These are phyloP conservation scores for Endocladia muricata DNA, from an alignment of 31 red algal genomes.

Conservation along the genomic window DNA sequence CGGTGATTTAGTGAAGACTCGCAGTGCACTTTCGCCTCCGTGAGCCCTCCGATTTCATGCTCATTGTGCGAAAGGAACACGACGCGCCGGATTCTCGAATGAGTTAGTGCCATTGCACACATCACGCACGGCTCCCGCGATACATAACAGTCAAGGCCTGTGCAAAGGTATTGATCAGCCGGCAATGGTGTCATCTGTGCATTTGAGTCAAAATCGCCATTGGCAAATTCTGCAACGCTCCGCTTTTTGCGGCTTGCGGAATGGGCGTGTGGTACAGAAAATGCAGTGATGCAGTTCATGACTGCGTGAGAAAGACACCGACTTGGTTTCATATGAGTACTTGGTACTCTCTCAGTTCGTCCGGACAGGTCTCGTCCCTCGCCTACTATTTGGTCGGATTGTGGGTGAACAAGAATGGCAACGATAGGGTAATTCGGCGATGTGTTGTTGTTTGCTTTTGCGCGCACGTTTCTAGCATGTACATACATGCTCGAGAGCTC, in stretches of 20 bases:
- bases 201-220: neutral
- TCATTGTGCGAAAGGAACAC: slow-evolving; percentile 37
- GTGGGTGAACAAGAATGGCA: slow-evolving; percentile 36
- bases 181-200: slow-evolving; percentile 3
- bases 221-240: neutral
- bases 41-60: slow-evolving; percentile 48
- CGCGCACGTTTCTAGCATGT: slow-evolving; percentile 3
- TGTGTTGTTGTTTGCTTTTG: slow-evolving; percentile 1
- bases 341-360: slow-evolving; percentile 1
- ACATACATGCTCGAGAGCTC: slow-evolving; percentile 29
- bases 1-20: slow-evolving; percentile 66
- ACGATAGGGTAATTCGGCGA: slow-evolving; percentile 16
- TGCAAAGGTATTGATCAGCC: slow-evolving; percentile 75
- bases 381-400: slow-evolving; percentile 31
- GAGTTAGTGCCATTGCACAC: slow-evolving; percentile 83
- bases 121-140: slow-evolving; percentile 85
- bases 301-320: slow-evolving; percentile 39
- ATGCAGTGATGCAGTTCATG: slow-evolving; percentile 51
- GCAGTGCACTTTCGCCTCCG: slow-evolving; percentile 35
- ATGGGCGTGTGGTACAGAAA: neutral
- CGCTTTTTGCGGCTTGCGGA: neutral
- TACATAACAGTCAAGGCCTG: slow-evolving; percentile 77
- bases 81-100: slow-evolving; percentile 76
- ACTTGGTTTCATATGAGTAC: neutral
- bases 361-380: slow-evolving; percentile 16